Base-by-base conservation (phyloP, 2,329 filamentous ascomycete species). In the Hypocreales sp. region DNA sequence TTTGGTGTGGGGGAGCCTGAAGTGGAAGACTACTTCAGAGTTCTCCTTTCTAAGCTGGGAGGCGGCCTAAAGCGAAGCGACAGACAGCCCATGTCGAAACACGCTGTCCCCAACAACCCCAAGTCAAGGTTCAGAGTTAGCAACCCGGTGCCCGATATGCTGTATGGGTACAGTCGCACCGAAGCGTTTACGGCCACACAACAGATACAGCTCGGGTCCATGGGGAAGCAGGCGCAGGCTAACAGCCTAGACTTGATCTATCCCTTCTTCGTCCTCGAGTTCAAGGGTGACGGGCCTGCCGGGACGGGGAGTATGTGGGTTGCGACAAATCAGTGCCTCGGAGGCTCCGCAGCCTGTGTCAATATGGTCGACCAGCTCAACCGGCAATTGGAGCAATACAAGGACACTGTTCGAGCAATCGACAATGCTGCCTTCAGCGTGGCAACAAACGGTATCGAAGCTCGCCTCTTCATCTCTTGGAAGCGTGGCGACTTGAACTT, bases 281-380 rank as follows among this genome's bases (percentile, higher is more conserved):
- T 38, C 23, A 35, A 33, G 20, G 45, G 41, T 11, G 42, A 48
- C 10, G 40, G 44, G 7, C 27, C 27, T 9, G 10, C 8, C 12
- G 12, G 22, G 6, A 5, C 15, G 9, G 47, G 44, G 2, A 45
- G 31, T 27, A 11, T 55, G 25, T 51, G 42, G 45, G 46, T 45
- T 4, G 46, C 47, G 8, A 50, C 45, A 4, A 56, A 56, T 30
- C 42, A 55, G 36, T 51, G 46, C 31, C 38, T 52, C 15, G 45
- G 47, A 2, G 46, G 29, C 0, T 40, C 48, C 2, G 31, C 44
- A 13, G 31, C 45, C 9, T 53, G 49, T 27, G 33, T 55, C 26
- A 45, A 51, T 9, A 38, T 52, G 8, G 37, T 26, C 19, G 34
- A 42, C 30, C 33, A 25, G 12, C 34, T 39, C 11, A 45, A 41